phyloP scores from a whole-genome alignment of 352 stramenopile genomes.

The Pythium scleroteichum region DNA sequence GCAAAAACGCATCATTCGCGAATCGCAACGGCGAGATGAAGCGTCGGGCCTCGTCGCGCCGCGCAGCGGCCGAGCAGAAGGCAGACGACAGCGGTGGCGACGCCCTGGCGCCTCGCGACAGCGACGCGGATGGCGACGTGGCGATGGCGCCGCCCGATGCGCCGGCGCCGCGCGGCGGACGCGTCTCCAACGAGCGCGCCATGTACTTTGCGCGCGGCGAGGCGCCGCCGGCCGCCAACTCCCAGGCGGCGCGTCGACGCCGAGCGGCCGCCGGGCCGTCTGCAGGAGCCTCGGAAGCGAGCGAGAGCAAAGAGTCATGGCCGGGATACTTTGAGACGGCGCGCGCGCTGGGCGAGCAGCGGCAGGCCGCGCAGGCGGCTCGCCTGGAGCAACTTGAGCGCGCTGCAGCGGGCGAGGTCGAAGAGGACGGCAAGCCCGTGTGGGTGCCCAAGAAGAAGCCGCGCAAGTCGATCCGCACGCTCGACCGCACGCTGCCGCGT shows the following conservation, averaged over 20 bases:
- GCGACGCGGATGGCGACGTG: background rate
- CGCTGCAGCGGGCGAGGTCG: slow-evolving; percentile 25
- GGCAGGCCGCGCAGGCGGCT: slow-evolving; percentile 55
- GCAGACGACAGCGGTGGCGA: slow-evolving; percentile 6
- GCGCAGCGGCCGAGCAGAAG: background rate
- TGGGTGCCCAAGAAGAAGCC: slow-evolving; percentile 61
- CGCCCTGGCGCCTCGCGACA: background rate
- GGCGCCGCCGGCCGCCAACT: slow-evolving; percentile 19
- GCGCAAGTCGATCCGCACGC: slow-evolving; percentile 45
- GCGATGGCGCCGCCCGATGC: background rate
- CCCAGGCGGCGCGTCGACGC: slow-evolving; percentile 12
- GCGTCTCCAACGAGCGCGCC: slow-evolving; percentile 29
- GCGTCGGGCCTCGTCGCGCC: slow-evolving; percentile 10
- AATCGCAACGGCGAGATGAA: slow-evolving; percentile 12
- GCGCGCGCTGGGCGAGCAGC: slow-evolving; percentile 59
- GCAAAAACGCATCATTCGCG: background rate
- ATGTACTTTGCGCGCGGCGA: slow-evolving; percentile 39
- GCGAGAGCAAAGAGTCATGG: slow-evolving; percentile 35
- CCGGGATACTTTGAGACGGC: slow-evolving; percentile 80
- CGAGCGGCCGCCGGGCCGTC: background rate
- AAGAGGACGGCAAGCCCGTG: slow-evolving; percentile 23
- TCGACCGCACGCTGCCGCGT: slow-evolving; percentile 46
- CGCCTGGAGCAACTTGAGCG: slow-evolving; percentile 55
- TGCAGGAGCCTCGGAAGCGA: background rate
- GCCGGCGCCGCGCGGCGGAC: slow-evolving; percentile 22